These are phyloP conservation scores for Lecanicillium sp. DNA, from an alignment of 2,329 filamentous ascomycete genomes.

Conservation along the genomic window DNA sequence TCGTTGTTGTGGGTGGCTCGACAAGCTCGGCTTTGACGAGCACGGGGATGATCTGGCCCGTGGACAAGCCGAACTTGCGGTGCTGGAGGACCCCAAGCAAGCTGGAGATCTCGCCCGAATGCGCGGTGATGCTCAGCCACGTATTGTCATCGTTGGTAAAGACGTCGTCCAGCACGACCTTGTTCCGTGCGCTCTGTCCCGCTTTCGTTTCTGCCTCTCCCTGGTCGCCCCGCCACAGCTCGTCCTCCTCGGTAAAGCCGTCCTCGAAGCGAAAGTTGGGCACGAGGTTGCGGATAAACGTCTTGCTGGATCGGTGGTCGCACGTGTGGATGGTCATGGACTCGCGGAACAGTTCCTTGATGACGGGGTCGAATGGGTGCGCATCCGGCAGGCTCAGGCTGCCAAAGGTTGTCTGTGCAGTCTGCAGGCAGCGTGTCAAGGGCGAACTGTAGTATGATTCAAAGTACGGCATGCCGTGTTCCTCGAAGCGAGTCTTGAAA, in stretches of 20 bases:
- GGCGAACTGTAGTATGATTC: constrained; percentile 60
- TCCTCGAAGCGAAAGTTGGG: constrained; percentile 49
- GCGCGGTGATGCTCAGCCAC: constrained; percentile 53
- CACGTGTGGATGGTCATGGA: constrained; percentile 62
- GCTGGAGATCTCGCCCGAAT: constrained; percentile 48
- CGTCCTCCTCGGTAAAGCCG: constrained; percentile 50
- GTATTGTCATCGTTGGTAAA: constrained; percentile 44
- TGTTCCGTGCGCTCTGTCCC: constrained; percentile 42
- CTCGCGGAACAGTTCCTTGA: constrained; percentile 61
- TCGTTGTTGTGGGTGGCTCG: constrained; percentile 2
- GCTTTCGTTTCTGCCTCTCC: constrained; percentile 31
- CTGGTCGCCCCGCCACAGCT: constrained; percentile 31
- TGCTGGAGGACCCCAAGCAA: constrained; percentile 52
- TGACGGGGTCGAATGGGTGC: constrained; percentile 44
- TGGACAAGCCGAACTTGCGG: constrained; percentile 52
- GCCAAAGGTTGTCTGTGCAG: constrained; percentile 53
- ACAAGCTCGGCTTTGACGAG: constrained; percentile 34
- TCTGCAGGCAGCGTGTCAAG: constrained; percentile 54
- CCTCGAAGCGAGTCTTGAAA: constrained; percentile 45
- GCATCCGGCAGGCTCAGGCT: constrained; percentile 42
- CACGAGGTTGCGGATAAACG: constrained; percentile 43
- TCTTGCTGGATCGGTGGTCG: constrained; percentile 50
- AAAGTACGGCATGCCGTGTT: constrained; percentile 50
- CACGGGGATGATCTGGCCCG: constrained; percentile 61
- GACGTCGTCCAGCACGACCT: constrained; percentile 46